Percentiles rank a stretch among this genome's conserved stretches.
These are phyloP conservation scores for Clonostachys solani DNA, from an alignment of 2,329 filamentous ascomycete genomes.

Conservation along the genomic window DNA sequence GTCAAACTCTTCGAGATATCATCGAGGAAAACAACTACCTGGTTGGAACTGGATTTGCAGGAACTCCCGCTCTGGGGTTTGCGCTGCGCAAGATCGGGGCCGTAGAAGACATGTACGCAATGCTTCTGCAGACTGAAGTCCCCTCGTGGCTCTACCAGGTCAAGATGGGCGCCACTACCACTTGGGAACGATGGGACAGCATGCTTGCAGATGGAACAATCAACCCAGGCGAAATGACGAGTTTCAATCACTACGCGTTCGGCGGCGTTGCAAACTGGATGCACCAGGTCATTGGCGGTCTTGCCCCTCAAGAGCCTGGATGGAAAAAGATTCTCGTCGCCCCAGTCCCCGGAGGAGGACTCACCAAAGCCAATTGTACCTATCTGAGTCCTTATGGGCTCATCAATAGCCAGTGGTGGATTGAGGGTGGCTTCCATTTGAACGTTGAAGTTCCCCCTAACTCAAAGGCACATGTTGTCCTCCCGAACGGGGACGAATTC, in stretches of 20 bases:
- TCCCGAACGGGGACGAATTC: constrained; percentile 5
- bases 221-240: constrained; percentile 42
- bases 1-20: constrained; percentile 20
- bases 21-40: constrained; percentile 23
- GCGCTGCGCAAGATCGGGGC: constrained; percentile 19
- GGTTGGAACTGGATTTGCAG: constrained; percentile 37
- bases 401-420: constrained; percentile 17
- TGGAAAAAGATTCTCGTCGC: constrained; percentile 30
- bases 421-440: constrained; percentile 12
- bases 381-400: constrained; percentile 25
- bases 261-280: constrained; percentile 43
- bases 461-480: constrained; percentile 5
- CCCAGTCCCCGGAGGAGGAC: constrained; percentile 26
- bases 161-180: constrained; percentile 38
- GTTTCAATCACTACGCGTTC: constrained; percentile 46
- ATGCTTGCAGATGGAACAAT: constrained; percentile 34
- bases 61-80: constrained; percentile 30
- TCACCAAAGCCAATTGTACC: constrained; percentile 20
- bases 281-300: constrained; percentile 34
- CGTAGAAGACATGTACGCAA: constrained; percentile 33
- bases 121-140: constrained; percentile 38
- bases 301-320: constrained; percentile 29
- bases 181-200: constrained; percentile 48
- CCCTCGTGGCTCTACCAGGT: constrained; percentile 46
- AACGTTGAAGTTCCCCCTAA: constrained; percentile 12